phyloP scores from a whole-genome alignment of 345 rosid species.

The Citrus trifoliata region DNA sequence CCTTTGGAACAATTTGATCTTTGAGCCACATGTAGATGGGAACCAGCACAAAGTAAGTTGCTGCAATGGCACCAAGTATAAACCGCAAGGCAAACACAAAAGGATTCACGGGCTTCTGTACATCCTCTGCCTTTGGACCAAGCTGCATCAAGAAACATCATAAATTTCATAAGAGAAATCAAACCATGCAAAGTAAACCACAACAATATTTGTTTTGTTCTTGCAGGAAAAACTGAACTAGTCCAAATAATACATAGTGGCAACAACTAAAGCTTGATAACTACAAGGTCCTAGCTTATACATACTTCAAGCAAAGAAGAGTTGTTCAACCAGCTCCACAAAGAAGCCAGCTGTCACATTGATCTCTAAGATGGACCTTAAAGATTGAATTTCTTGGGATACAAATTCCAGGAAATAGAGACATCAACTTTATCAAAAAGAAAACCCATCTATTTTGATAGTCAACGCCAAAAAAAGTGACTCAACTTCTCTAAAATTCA shows the following conservation, averaged over 20 bases:
- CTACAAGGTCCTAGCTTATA: neutral
- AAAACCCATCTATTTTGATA: neutral
- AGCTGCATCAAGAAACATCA: constrained; percentile 21
- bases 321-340: neutral
- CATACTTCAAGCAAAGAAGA: neutral
- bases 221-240: neutral
- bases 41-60: constrained; percentile 30
- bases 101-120: constrained; percentile 27
- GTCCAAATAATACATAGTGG: neutral
- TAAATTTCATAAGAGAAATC: neutral
- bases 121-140: constrained; percentile 34
- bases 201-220: neutral
- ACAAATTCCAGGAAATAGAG: neutral
- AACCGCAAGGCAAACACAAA: constrained; percentile 23
- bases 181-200: neutral
- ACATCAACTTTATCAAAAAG: neutral
- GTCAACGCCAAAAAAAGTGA: neutral
- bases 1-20: constrained; percentile 36
- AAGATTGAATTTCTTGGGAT: neutral
- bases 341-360: neutral
- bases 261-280: neutral
- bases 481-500: neutral
- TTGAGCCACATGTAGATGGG: constrained; percentile 42
- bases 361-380: neutral
- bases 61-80: constrained; percentile 27